phyloP scores from a whole-genome alignment of 2,329 filamentous ascomycete genomes.

The Clonostachys rosea region DNA sequence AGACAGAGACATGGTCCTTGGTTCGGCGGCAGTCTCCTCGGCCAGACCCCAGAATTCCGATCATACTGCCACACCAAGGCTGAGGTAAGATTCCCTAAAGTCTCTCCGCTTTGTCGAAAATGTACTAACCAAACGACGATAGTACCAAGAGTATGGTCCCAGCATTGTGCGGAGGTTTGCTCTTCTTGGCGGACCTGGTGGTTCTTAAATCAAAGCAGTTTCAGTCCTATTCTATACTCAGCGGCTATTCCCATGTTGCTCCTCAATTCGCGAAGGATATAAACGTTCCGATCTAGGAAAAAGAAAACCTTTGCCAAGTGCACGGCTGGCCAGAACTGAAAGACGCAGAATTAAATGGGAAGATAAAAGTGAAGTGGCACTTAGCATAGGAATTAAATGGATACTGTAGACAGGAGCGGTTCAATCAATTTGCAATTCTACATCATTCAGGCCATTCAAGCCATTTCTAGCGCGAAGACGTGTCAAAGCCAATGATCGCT shows the following conservation, averaged over 20 bases:
- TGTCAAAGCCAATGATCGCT: too few relatives aligned
- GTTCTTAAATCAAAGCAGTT: conserved; percentile 45
- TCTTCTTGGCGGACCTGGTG: conserved; percentile 85
- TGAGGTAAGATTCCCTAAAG: conserved; percentile 41
- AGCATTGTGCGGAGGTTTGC: conserved; percentile 95
- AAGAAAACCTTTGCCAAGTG: too few relatives aligned
- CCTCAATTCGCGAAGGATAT: too few relatives aligned
- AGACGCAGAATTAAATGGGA: not conserved
- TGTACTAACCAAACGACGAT: conserved; percentile 7
- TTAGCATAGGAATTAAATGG: not conserved
- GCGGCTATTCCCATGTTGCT: too few relatives aligned
- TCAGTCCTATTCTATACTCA: too few relatives aligned
- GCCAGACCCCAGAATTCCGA: conserved; percentile 96
- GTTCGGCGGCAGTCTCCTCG: conserved; percentile 95
- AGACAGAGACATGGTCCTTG: conserved; percentile 95
- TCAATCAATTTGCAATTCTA: not conserved
- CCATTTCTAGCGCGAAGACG: not conserved
- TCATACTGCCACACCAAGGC: conserved; percentile 97
- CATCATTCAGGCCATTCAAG: not conserved
- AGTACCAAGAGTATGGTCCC: conserved; percentile 94
- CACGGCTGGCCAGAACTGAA: not conserved
- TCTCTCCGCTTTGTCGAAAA: not conserved
- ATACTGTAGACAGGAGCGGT: conserved; percentile 1
- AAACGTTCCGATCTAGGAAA: too few relatives aligned
- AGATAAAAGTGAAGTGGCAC: conserved; percentile 1